Conservation (phyloP, 441 rosid species). For the Isatis lusitanica region DNA sequence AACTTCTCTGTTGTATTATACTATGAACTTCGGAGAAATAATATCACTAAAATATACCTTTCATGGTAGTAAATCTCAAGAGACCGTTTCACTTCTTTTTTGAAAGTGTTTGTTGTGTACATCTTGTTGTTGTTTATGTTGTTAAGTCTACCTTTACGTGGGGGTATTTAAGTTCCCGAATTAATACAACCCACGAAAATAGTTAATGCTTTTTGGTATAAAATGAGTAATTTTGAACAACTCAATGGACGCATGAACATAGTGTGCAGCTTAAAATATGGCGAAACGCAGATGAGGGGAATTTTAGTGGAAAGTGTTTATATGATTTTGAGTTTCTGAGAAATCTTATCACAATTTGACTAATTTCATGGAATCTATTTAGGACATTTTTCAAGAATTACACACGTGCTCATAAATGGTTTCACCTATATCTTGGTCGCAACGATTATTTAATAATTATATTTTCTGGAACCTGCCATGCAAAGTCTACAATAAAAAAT, state of each 20-base stretch:
- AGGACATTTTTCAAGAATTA: too few relatives aligned
- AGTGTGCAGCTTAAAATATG: constrained; percentile 13
- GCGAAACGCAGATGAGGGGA: background rate
- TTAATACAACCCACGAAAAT: background rate
- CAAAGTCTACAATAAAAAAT: too few relatives aligned
- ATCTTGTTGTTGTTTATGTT: background rate
- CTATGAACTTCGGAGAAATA: background rate
- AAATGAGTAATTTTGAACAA: background rate
- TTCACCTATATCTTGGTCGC: background rate
- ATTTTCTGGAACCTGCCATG: background rate
- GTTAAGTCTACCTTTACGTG: background rate
- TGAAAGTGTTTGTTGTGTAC: background rate
- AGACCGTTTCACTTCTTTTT: background rate
- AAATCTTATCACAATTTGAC: background rate
- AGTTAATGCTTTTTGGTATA: background rate
- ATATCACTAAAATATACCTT: background rate
- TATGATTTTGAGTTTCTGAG: background rate
- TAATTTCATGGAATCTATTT: too few relatives aligned
- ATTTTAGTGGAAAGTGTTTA: constrained; percentile 7
- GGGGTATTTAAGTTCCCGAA: too few relatives aligned
- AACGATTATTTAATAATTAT: background rate
- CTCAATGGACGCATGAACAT: constrained; percentile 12
- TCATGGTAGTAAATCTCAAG: background rate
- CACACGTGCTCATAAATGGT: background rate
- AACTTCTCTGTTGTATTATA: too few relatives aligned